Base-by-base conservation (phyloP, 2,329 filamentous ascomycete genomes). In the Talaromyces sp. region DNA sequence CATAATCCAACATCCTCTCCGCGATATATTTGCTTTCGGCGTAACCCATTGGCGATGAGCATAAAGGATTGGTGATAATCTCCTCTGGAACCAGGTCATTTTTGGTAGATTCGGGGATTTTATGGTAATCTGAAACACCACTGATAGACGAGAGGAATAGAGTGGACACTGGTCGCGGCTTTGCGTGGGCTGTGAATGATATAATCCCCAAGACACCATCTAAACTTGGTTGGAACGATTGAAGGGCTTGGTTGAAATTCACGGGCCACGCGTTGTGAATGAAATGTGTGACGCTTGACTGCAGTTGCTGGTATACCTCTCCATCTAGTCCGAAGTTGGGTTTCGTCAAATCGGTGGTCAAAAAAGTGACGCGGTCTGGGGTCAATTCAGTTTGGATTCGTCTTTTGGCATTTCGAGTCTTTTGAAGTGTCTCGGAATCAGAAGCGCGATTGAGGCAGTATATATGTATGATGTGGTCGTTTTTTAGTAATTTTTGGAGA, bases 221-320 rank as follows among this genome's bases (percentile, higher is more conserved):
- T 11, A 57, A 35, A 22, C 37, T 50, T 36, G 45, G 21, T 33
- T 25, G 17, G 36, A 57, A 57, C 2, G 55, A 57, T n/a, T 51
- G 45, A 17, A 57, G 33, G 8, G 55, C 17, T 19, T 40, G 55
- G 28, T 57, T 57, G 43, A 57, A 57, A 15, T 57, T 50, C 22
- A 57, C 55, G 2, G 55, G 43, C 55, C 55, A 57, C 15, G 55
- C 55, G 19, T 57, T 57, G 15, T 57, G 55, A 28, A 57, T 57
- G 17, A 57, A 50, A 35, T 57, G 55, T 2, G 55, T 57, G 11
- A 52, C 55, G 7, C 36, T 57, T 17, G 19, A 51, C 17, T 41
- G 46, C 6, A 57, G 13, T 33, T 43, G 28, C 8, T 2, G 21
- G 28, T 52, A 57, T 2, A 51, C 1, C 5, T 50, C 39, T 8